Evolutionary conservation across 768 basidiomycete species (phyloP), one percentile per base, ranked within the genome.

Genomic region (Russula ochroleuca): DNA sequence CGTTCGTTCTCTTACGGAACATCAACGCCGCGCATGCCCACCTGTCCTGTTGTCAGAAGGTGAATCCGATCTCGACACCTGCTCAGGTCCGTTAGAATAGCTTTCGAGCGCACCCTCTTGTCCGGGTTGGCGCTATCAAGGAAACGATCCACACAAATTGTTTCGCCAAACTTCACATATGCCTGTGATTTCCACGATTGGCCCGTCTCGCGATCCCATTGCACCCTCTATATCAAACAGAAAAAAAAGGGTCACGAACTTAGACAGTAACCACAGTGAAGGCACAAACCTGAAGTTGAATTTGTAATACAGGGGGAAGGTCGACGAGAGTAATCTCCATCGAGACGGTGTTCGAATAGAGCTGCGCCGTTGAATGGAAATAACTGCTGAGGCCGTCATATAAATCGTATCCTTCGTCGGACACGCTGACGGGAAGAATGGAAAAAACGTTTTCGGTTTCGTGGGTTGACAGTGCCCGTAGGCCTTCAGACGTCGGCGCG

Each of bases 171-270:
- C 70, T 87, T 90, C 67, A 99, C 88, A 73, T 94, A 96, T 4
- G 93, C 94, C 71, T 99, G 96, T 6, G 92, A 94, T 74, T 99
- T 99, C 79, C 91, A 94, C 17, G 94, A 87, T 67, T 94, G 90
- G 60, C 92, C 80, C 0, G 90, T 93, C 68, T 92, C 88, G 10
- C 93, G 84, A 72, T 98, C 93, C 77, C 94, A 98, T 80, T 96
- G 94, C 5, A 94, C 94, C 62, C 94, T 80, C 93, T 95, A 68
- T 9, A 21, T 10, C 4, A 21, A 31, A 2, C 25, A 56, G 8
- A 23, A 56, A 54, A 55, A 31, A 14, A 57, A 53, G 62, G 19
- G n/a, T 53, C 52, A 52, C 31, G 21, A 13, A 25, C 13, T 21
- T 11, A 40, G 45, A 43, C 13, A 25, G 37, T 19, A 59, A 49